Conservation (phyloP, 768 basidiomycete genomes). For the Leccinum incarnatum region DNA sequence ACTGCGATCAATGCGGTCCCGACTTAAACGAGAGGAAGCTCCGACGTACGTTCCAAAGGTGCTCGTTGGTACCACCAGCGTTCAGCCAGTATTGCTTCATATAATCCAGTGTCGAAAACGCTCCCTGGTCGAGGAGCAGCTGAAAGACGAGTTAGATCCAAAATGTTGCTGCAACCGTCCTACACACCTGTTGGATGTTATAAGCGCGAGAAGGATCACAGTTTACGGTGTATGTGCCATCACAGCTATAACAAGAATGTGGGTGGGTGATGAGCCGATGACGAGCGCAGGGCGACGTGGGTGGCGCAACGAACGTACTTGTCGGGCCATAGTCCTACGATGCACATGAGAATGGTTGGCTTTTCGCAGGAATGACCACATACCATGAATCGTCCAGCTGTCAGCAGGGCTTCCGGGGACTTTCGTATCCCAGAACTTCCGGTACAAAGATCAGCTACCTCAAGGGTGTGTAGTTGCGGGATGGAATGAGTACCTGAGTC, state of each 20-base stretch:
- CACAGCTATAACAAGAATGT: slow-evolving; percentile 43
- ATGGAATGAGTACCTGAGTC: slow-evolving; percentile 39
- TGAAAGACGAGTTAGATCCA: slow-evolving; percentile 22
- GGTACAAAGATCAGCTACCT: slow-evolving; percentile 5
- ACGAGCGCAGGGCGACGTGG: not conserved
- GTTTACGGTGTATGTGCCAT: slow-evolving; percentile 38
- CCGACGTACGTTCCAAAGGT: slow-evolving; percentile 64
- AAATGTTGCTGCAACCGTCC: not conserved
- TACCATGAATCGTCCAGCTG: slow-evolving; percentile 77
- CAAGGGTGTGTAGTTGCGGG: not conserved
- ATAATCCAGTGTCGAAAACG: slow-evolving; percentile 52
- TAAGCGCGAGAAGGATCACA: slow-evolving; percentile 45
- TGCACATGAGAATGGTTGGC: slow-evolving; percentile 1
- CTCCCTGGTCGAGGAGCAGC: slow-evolving; percentile 56
- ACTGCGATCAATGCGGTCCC: slow-evolving; percentile 1
- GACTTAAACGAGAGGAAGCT: not conserved
- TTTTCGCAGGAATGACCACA: slow-evolving; percentile 8
- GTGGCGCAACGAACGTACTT: slow-evolving; percentile 36
- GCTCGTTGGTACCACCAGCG: slow-evolving; percentile 55
- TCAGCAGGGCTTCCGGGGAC: slow-evolving; percentile 59
- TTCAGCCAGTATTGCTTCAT: slow-evolving; percentile 68
- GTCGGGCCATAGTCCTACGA: slow-evolving; percentile 64
- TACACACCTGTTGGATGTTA: slow-evolving; percentile 40
- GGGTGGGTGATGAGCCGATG: not conserved
- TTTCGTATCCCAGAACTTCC: slow-evolving; percentile 71